Evolutionary conservation across 345 rosid species (phyloP).

Genomic region (Salix caprea): DNA sequence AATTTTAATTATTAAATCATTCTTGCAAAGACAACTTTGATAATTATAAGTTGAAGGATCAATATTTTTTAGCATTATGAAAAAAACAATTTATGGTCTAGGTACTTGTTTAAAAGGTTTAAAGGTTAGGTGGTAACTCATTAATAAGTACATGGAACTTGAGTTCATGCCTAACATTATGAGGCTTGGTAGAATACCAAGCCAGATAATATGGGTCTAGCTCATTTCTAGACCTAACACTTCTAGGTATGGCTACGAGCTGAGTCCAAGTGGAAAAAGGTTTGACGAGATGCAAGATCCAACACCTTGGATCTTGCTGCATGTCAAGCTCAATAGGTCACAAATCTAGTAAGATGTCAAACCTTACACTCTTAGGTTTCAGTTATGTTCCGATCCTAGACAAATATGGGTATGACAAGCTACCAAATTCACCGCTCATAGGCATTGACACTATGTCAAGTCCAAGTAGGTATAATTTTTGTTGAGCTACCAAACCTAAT

Average conservation of each 20-base stretch:
- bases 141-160: too few species aligned
- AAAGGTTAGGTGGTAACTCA: too few species aligned
- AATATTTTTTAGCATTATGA: too few species aligned
- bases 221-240: too few species aligned
- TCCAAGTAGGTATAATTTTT: too few species aligned
- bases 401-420: too few species aligned
- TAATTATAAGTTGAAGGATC: too few species aligned
- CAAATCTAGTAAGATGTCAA: accelerated
- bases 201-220: accelerated
- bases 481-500: too few species aligned
- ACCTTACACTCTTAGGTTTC: accelerated
- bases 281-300: accelerated
- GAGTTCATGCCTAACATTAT: too few species aligned
- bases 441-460: accelerated
- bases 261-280: accelerated
- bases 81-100: too few species aligned
- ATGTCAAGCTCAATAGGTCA: accelerated
- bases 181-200: too few species aligned
- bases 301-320: accelerated
- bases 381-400: accelerated
- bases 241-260: accelerated
- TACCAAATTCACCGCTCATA: accelerated
- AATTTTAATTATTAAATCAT: neutral
- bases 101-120: too few species aligned
- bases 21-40: neutral